Evolutionary conservation across 257 asterid genomes (phyloP).

Genomic region (Salvia miltiorrhiza): DNA sequence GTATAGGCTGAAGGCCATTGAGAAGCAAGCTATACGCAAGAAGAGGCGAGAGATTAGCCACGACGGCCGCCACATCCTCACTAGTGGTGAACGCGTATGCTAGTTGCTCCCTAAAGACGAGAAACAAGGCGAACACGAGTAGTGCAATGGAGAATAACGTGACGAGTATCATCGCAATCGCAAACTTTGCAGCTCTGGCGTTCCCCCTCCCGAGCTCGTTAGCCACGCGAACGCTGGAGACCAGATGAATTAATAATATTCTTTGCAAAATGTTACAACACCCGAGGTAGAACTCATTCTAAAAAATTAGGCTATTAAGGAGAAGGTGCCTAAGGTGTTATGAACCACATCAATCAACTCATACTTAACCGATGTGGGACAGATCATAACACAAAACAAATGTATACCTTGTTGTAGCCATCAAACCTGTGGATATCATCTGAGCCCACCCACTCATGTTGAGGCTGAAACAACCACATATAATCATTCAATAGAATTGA

Average conservation of each 20-base stretch:
- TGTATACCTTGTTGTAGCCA: slow-evolving; percentile 51
- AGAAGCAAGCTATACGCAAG: slow-evolving; percentile 50
- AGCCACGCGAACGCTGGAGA: slow-evolving; percentile 51
- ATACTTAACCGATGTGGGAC: too few species aligned
- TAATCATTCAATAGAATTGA: too few species aligned
- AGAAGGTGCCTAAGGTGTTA: too few species aligned
- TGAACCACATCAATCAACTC: too few species aligned
- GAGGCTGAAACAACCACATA: slow-evolving; percentile 34
- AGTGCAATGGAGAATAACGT: slow-evolving; percentile 41
- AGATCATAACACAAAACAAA: not conserved
- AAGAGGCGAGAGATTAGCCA: slow-evolving; percentile 49
- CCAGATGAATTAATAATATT: not conserved
- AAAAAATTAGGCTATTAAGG: too few species aligned
- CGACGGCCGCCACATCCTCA: slow-evolving; percentile 32
- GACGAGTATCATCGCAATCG: slow-evolving; percentile 31
- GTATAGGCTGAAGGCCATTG: slow-evolving; percentile 59
- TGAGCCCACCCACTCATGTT: slow-evolving; percentile 65
- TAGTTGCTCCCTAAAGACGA: slow-evolving; percentile 37
- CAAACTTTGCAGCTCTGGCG: slow-evolving; percentile 43
- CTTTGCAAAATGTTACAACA: not conserved
- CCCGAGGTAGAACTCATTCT: too few species aligned
- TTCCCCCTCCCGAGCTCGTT: slow-evolving; percentile 66
- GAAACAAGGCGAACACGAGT: slow-evolving; percentile 36
- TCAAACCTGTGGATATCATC: slow-evolving; percentile 64
- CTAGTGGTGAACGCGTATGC: slow-evolving; percentile 51